Percentiles rank a stretch among this genome's conserved stretches.
phyloP scores from a whole-genome alignment of 805 yeast genomes.

The Lachancea thermotolerans region DNA sequence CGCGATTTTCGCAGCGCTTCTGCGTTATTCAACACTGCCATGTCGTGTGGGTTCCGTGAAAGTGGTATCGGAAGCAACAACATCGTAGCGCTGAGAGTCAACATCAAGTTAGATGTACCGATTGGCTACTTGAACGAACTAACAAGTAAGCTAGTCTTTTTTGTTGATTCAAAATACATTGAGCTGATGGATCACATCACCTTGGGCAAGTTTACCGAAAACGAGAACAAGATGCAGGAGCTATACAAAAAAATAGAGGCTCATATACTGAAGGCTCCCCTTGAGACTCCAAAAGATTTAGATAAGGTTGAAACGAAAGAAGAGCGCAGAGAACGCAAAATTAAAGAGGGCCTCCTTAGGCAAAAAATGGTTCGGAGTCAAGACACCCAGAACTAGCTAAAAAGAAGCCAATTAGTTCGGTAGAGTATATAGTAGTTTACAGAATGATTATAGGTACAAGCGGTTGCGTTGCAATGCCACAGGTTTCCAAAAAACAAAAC shows the following conservation, averaged over 20 bases:
- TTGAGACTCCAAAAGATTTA: conserved; percentile 1
- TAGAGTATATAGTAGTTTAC: conserved; percentile 3
- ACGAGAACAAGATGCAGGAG: conserved; percentile 47
- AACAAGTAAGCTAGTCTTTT: conserved; percentile 28
- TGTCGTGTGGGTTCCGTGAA: conserved; percentile 83
- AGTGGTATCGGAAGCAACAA: conserved; percentile 77
- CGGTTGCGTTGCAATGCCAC: conserved; percentile 1
- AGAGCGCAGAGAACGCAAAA: conserved; percentile 48
- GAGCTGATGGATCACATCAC: conserved; percentile 47
- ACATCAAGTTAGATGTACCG: conserved; percentile 67
- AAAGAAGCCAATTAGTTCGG: background rate
- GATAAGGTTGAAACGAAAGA: conserved; percentile 44
- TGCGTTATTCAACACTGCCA: conserved; percentile 59
- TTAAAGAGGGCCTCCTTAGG: conserved; percentile 37
- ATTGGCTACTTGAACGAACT: conserved; percentile 47
- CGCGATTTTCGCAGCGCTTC: conserved; percentile 52
- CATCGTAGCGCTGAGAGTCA: conserved; percentile 68
- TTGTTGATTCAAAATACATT: conserved; percentile 51
- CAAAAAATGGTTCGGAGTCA: conserved; percentile 10
- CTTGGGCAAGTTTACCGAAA: conserved; percentile 58
- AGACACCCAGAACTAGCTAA: background rate
- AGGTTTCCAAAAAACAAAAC: background rate
- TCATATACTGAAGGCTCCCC: conserved; percentile 20
- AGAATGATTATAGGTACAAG: background rate
- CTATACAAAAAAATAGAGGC: conserved; percentile 38